Percentiles rank a stretch among this genome's conserved stretches.
phyloP scores from a whole-genome alignment of 441 rosid genomes.

The Hypseocharis bilobata region DNA sequence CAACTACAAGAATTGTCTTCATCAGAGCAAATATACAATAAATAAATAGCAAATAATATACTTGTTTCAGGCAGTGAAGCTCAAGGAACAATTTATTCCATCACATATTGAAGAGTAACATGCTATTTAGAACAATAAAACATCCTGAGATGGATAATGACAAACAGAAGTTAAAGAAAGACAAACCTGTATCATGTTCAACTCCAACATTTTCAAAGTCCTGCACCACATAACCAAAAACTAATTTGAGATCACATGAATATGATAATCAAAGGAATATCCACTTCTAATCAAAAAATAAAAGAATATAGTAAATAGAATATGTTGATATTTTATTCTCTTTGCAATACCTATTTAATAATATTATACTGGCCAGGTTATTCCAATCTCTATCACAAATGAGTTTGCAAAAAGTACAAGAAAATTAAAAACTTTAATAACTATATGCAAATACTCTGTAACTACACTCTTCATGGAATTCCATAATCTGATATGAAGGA shows the following conservation, averaged over 20 bases:
- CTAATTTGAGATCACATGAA: no score
- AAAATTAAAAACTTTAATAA: no score
- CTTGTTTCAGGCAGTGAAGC: no score
- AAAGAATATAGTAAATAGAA: background rate
- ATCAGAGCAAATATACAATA: background rate
- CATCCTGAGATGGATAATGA: background rate
- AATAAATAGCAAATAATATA: background rate
- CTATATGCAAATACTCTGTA: no score
- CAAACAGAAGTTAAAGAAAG: conserved; percentile 13
- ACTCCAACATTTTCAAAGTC: conserved; percentile 41
- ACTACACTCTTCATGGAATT: no score
- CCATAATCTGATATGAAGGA: no score
- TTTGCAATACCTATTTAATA: no score
- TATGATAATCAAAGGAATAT: background rate
- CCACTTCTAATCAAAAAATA: background rate
- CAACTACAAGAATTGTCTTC: background rate
- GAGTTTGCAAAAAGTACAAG: no score
- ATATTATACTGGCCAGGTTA: no score
- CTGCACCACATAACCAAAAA: conserved; percentile 40
- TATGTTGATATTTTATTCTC: no score
- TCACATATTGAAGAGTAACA: background rate
- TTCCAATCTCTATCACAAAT: no score
- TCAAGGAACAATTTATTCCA: no score
- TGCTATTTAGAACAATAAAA: background rate
- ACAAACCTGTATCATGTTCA: conserved; percentile 73